Evolutionary conservation across 2,329 filamentous ascomycete species (phyloP), one percentile per base, ranked within the genome.

Genomic region (Neofusicoccum sp.): DNA sequence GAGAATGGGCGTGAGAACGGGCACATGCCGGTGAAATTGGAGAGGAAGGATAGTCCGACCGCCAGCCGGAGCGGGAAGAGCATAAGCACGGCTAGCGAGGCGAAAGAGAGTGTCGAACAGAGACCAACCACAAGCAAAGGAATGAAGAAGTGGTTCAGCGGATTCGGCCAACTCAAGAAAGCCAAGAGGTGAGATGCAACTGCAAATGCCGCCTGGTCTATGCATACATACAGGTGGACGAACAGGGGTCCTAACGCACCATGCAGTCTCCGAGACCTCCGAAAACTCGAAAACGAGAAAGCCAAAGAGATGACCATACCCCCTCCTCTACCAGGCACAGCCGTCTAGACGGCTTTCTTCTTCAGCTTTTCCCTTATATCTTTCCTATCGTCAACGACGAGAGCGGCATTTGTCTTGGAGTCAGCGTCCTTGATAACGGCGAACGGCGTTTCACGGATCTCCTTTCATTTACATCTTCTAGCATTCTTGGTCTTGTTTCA

Each of bases 231-330:
- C 20, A 20, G 2, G 20, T 20, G 20, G 20, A 1, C 20, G 20
- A 20, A 36, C 14, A 36, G 38, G 9, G 16, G 47, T 43, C n/a
- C 28, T 60, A 8, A 60, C 36, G 16, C 14, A 11, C 4, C 26
- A 26, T 11, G 5, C 11, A 60, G 59, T 41, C 41, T 61, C 12
- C 47, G 33, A 43, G 59, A 61, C 16, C 59, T 61, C 16, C 59
- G 59, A 24, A 56, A 44, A 47, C 59, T 61, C 33, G 59, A 61
- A 28, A 44, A n/a, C 28, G 59, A 61, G 30, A 61, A 61, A 43
- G 49, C 59, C 24, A 61, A 57, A 30, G 59, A 61, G 33, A 61
- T 61, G 59, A 26, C 59, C 16, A 61, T 56, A 41, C 59, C 59
- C 4, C 59, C 59, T 26, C 59, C 59, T 38, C 38, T 61, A 16